Conservation (phyloP, 306 rosid genomes). For the Pueraria montana region DNA sequence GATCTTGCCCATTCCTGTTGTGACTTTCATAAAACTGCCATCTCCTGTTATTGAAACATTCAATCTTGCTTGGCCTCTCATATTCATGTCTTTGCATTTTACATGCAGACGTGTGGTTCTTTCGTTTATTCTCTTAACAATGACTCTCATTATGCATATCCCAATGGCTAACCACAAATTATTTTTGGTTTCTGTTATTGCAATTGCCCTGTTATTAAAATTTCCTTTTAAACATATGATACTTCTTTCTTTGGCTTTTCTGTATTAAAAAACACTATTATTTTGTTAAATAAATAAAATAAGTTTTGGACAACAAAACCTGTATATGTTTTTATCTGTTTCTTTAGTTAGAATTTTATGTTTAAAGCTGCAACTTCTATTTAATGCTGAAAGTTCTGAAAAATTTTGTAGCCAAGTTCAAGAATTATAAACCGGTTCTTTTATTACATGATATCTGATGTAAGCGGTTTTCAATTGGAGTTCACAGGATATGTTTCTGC, state of each 20-base stretch:
- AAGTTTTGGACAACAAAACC: not conserved
- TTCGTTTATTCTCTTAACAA: not conserved
- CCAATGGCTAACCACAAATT: not conserved
- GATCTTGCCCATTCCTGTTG: not conserved
- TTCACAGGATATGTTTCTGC: conserved; percentile 52
- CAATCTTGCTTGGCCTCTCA: not conserved
- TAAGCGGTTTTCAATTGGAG: conserved; percentile 31
- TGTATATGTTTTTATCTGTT: not conserved
- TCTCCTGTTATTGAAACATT: conserved; percentile 29
- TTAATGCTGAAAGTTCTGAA: conserved; percentile 19
- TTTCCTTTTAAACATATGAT: not conserved
- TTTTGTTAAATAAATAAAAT: conserved; percentile 12
- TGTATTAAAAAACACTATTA: not conserved
- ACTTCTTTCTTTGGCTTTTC: conserved; percentile 12
- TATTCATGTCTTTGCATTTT: conserved; percentile 27
- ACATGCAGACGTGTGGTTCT: conserved; percentile 10
- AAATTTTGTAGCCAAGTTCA: conserved; percentile 19
- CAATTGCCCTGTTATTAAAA: conserved; percentile 27
- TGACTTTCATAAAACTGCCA: not conserved
- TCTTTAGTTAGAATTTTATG: not conserved
- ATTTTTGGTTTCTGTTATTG: conserved; percentile 1
- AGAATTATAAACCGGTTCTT: conserved; percentile 10
- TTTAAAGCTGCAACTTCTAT: conserved; percentile 35
- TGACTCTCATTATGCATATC: not conserved
- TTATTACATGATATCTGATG: conserved; percentile 23